Conservation (phyloP, 306 rosid genomes). For the Vicia sativa region DNA sequence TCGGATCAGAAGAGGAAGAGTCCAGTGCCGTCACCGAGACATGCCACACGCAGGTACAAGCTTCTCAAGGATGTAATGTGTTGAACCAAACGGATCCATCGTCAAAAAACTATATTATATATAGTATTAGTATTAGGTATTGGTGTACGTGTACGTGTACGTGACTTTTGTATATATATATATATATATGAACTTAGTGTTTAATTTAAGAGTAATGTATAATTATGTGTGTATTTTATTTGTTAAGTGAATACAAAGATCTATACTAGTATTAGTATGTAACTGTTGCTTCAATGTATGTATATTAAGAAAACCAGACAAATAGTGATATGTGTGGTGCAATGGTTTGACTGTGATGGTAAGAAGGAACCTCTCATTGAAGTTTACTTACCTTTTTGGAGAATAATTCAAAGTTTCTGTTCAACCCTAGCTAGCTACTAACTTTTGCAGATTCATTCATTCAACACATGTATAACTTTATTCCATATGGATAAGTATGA, state of each 20-base stretch:
- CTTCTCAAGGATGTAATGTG: slow-evolving; percentile 99
- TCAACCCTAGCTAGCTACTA: slow-evolving; percentile 33
- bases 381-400: slow-evolving; percentile 41
- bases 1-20: slow-evolving; percentile 49
- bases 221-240: slow-evolving; percentile 1
- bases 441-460: no score
- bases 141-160: neutral
- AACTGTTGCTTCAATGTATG: no score
- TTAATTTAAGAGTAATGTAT: slow-evolving; percentile 10
- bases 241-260: no score
- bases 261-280: no score
- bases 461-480: no score
- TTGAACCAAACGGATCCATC: neutral
- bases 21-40: slow-evolving; percentile 72
- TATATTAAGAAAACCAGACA: no score
- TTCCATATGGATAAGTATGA: neutral
- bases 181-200: neutral
- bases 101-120: no score
- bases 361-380: slow-evolving; percentile 2
- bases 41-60: slow-evolving; percentile 93
- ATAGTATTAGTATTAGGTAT: no score
- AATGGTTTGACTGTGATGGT: slow-evolving; percentile 40
- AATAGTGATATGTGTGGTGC: neutral
- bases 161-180: neutral
- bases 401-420: slow-evolving; percentile 67